A percentile compares a stretch with the other conserved stretches of the same genome.
Evolutionary conservation across 257 asterid genomes (phyloP).

Genomic region (Solanum appendiculatum): DNA sequence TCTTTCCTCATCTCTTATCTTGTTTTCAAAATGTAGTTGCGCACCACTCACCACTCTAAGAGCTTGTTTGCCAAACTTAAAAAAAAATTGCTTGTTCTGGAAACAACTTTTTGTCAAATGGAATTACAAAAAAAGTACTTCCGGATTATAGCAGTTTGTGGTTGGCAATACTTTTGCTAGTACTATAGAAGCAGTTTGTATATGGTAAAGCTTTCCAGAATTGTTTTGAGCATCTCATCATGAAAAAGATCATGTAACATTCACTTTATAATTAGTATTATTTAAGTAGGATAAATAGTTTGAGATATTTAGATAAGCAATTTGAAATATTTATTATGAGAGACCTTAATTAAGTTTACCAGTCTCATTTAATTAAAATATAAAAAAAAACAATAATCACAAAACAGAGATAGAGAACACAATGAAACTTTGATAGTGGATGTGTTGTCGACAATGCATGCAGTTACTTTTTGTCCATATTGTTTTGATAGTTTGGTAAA

Average conservation of each 20-base stretch:
- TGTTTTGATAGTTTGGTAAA: background rate
- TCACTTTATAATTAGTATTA: background rate
- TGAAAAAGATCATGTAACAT: background rate
- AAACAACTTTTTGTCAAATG: background rate
- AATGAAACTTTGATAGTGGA: background rate
- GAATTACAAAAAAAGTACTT: background rate
- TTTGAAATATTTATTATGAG: background rate
- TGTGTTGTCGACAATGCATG: background rate
- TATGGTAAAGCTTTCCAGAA: background rate
- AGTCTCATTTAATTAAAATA: background rate
- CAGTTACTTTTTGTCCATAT: background rate
- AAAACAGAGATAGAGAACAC: background rate
- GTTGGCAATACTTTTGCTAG: background rate
- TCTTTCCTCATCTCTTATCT: background rate
- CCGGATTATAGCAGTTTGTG: background rate
- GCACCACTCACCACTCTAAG: background rate
- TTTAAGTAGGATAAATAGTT: background rate
- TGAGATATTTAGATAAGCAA: background rate
- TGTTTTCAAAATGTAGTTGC: background rate
- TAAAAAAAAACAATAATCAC: background rate
- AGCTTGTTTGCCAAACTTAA: background rate
- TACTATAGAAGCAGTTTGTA: background rate
- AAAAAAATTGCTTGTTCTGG: background rate
- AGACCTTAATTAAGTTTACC: background rate
- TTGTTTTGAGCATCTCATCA: background rate